Evolutionary conservation across 192 early-diverging fungal genomes (phyloP).

Genomic region (Podochytrium sp.): DNA sequence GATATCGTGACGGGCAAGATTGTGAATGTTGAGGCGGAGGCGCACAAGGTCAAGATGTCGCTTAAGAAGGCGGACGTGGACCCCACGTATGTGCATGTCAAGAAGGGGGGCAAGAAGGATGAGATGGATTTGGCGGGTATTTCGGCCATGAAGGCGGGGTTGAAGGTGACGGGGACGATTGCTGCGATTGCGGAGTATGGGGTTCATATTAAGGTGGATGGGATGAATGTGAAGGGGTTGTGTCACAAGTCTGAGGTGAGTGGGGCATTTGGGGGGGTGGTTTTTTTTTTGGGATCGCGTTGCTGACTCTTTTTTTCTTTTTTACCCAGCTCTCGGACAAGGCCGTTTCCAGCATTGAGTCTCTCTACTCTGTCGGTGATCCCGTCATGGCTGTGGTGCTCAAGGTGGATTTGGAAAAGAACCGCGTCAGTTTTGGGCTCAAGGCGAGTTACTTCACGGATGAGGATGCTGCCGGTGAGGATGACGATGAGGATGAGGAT

Average conservation of each 20-base stretch:
- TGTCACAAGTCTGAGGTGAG: conserved; percentile 78
- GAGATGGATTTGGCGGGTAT: conserved; percentile 29
- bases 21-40: conserved; percentile 58
- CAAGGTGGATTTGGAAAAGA: conserved; percentile 70
- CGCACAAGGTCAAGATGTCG: conserved; percentile 71
- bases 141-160: conserved; percentile 66
- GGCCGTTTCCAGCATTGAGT: conserved; percentile 64
- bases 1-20: conserved; percentile 80
- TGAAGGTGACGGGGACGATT: conserved; percentile 81
- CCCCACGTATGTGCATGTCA: conserved; percentile 42
- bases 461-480: conserved; percentile 50
- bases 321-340: conserved; percentile 72
- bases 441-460: conserved; percentile 86
- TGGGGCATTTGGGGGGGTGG: not conserved
- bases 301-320: not conserved
- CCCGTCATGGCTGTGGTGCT: conserved; percentile 80
- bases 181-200: conserved; percentile 75
- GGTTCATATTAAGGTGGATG: conserved; percentile 81
- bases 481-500: conserved; percentile 44
- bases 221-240: conserved; percentile 76
- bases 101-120: not conserved
- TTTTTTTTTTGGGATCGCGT: not conserved
- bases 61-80: conserved; percentile 46
- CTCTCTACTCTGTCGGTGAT: conserved; percentile 83
- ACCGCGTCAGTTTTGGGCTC: conserved; percentile 75